phyloP scores from a whole-genome alignment of 768 basidiomycete genomes.

The Rubroboletus satanas region DNA sequence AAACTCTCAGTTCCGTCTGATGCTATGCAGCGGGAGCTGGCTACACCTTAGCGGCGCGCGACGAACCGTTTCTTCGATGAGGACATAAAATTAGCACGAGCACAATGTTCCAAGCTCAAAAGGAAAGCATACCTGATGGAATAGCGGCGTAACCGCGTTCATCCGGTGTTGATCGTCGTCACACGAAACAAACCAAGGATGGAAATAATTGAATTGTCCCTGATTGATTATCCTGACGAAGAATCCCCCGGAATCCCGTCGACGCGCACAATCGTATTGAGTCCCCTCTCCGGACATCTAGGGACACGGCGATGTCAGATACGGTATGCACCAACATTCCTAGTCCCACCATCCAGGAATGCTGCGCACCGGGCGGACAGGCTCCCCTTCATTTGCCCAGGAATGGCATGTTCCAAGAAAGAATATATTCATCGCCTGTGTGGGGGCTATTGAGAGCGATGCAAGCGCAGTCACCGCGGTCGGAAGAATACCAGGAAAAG shows the following conservation, averaged over 20 bases:
- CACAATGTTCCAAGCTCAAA: no score
- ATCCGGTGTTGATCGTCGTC: neutral
- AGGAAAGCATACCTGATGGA: neutral
- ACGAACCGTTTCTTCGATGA: neutral
- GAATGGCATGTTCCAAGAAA: neutral
- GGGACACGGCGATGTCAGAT: neutral
- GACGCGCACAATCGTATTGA: neutral
- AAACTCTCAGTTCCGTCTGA: no score
- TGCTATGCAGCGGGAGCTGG: neutral
- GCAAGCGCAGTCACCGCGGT: neutral
- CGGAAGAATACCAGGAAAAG: neutral
- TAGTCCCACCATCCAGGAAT: neutral
- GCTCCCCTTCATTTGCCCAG: neutral
- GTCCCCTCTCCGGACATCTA: neutral
- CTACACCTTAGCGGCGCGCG: neutral
- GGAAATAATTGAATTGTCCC: neutral
- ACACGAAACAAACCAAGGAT: neutral
- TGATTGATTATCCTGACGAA: neutral
- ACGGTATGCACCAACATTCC: neutral
- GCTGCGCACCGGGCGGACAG: neutral
- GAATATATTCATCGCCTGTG: neutral
- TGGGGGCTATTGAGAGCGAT: neutral
- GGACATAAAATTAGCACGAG: neutral
- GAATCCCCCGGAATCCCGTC: neutral
- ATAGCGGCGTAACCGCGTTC: neutral